Percentiles rank a stretch among this genome's conserved stretches.
These are phyloP conservation scores for Cucurbita argyrosperma DNA, from an alignment of 306 rosid genomes.

Conservation along the genomic window DNA sequence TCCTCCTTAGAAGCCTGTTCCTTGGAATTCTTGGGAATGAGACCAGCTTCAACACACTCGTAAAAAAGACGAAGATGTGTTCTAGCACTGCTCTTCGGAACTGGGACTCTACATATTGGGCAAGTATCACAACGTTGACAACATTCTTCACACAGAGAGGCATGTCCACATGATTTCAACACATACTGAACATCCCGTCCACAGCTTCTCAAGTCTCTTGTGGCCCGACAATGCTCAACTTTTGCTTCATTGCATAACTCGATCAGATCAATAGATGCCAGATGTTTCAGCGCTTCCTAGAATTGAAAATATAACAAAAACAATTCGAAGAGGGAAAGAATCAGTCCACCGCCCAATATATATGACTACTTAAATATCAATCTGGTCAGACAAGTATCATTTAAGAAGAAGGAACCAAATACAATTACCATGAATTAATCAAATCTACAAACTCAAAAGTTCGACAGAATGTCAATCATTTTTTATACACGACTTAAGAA, in stretches of 20 bases:
- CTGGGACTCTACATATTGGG: slow-evolving; percentile 73
- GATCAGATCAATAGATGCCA: slow-evolving; percentile 75
- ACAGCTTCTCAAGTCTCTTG: slow-evolving; percentile 95
- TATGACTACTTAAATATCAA: background rate
- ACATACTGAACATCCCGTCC: slow-evolving; percentile 66
- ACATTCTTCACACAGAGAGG: slow-evolving; percentile 88
- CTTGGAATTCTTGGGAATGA: slow-evolving; percentile 66
- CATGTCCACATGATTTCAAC: slow-evolving; percentile 78
- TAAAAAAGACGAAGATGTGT: slow-evolving; percentile 60
- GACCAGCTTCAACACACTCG: slow-evolving; percentile 75
- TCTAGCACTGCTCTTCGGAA: slow-evolving; percentile 41
- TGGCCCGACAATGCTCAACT: slow-evolving; percentile 89
- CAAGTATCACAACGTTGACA: slow-evolving; percentile 79
- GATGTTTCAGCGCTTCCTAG: slow-evolving; percentile 75
- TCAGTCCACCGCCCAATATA: background rate
- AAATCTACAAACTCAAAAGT: background rate
- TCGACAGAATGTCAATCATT: background rate
- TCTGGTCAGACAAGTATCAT: background rate
- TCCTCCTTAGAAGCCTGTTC: slow-evolving; percentile 67
- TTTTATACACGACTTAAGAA: background rate
- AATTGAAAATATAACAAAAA: slow-evolving; percentile 12
- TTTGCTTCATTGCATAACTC: slow-evolving; percentile 89
- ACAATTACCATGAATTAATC: background rate
- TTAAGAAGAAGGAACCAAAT: background rate
- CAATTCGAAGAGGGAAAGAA: background rate